Evolutionary conservation across 768 basidiomycete species (phyloP).

Genomic region (Lentinula raphanica): DNA sequence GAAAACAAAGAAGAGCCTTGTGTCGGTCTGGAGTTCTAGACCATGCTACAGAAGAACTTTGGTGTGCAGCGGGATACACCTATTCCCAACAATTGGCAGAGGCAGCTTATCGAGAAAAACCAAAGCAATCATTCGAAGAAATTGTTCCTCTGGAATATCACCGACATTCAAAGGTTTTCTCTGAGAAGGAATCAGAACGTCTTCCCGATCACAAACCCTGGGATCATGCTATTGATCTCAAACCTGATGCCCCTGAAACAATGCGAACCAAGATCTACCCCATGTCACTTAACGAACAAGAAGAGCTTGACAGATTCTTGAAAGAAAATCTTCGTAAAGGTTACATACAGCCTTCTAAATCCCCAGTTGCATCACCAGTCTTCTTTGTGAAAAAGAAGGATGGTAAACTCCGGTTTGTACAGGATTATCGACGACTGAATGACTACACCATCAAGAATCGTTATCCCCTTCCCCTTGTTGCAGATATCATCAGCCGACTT

Average conservation of each 20-base stretch:
- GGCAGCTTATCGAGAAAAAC: neutral
- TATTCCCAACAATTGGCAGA: neutral
- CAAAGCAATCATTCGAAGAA: constrained; percentile 1
- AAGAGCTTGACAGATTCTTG: constrained; percentile 5
- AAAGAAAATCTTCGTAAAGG: constrained; percentile 10
- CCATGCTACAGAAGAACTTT: neutral
- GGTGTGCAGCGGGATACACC: neutral
- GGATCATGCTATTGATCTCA: constrained; percentile 25
- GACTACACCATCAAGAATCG: too few species aligned
- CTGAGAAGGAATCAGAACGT: constrained; percentile 15
- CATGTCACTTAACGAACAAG: constrained; percentile 22
- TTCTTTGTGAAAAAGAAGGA: constrained; percentile 24
- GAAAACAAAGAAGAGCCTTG: neutral
- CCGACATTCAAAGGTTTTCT: constrained; percentile 21
- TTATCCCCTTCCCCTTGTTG: too few species aligned
- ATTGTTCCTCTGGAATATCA: constrained; percentile 7
- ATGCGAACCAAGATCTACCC: constrained; percentile 23
- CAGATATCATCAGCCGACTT: too few species aligned
- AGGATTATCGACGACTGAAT: too few species aligned
- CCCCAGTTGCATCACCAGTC: constrained; percentile 10
- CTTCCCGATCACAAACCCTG: constrained; percentile 22
- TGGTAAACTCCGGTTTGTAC: constrained; percentile 18
- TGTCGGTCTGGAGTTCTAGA: neutral
- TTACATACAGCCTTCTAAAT: constrained; percentile 19
- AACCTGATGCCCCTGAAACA: constrained; percentile 19